Base-by-base conservation (phyloP, 228 moss, liverwort and hornwort species). In the Sphagnum magellanicum region DNA sequence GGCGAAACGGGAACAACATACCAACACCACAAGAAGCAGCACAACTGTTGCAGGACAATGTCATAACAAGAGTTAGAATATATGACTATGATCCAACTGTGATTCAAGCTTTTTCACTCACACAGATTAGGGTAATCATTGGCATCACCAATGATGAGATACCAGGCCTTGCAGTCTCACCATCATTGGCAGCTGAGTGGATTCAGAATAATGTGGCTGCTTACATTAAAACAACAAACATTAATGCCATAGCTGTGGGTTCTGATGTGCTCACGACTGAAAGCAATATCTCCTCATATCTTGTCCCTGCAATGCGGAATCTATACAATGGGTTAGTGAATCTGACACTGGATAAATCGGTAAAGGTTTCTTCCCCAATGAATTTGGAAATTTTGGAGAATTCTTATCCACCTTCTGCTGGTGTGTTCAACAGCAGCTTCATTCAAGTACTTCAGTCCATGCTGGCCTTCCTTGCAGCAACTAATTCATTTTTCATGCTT, bases 91-190 rank as follows among this genome's bases (percentile, higher is more conserved):
- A 89, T 67, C 50, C 77, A 8, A 66, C 67, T 5, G 89, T 91
- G 4, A 16, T 93, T 57, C 4, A 73, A 14, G 87, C 89, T 4
- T 91, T 93, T 70, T 78, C 86, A 4, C 90, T 80, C 67, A 82
- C 85, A 1, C 82, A 87, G 52, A 52, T 95, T 4, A 77, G 87
- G 7, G 85, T 95, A 17, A 77, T 89, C 46, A 84, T 95, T 6
- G 84, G 83, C 5, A 87, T 92, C 13, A 95, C 87, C 1, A 95
- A 95, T 63, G 81, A 87, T 15, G 93, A 93, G 65, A 85, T 93
- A 16, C 63, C 75, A 4, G n/a, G 1, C 0, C 78, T 93, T 0
- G 93, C 91, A 1, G 67, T 73, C 4, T 81, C 85, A 4, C 71
- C 87, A 14, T 49, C 85, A 1, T 73, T 79, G 6, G 89, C 93